Base-by-base conservation (phyloP, 2,329 filamentous ascomycete species). In the Fonsecaea multimorphosa region DNA sequence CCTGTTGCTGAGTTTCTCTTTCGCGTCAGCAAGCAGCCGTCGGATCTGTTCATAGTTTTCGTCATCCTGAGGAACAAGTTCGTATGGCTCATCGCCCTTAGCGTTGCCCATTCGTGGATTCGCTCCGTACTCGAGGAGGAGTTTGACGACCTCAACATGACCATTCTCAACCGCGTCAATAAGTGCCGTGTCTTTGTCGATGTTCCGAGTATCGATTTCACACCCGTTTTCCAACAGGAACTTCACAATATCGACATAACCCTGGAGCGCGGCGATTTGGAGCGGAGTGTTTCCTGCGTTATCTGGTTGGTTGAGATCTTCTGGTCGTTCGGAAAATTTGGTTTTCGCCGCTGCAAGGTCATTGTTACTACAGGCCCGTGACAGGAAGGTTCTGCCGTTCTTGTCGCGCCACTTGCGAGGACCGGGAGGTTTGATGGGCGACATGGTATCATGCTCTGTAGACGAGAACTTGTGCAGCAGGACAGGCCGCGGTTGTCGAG, bases 121-220 rank as follows among this genome's bases (percentile, higher is more conserved):
- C 12, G 96, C 94, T 11, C 93, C 94, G 63, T 93, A 90, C 62
- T 90, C 87, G 1, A 99, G 83, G 36, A 99, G 81, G 9, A 97
- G 82, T 73, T 88, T 91, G 49, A 99, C 91, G 3, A 98, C 94
- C 19, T 91, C 91, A 7, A 97, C 77, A 75, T 99, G 93, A 0
- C 92, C 92, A 73, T 99, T 99, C 72, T 98, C 95, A 31, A 98
- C 93, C 4, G 95, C 95, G 80, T 99, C 95, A 61, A 99, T 89
- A 38, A 99, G 84, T 31, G 95, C 95, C 0, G 95, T 98, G 73
- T 99, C 95, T 73, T 92, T 92, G 72, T 93, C 90, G 64, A 87
- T 86, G 64, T 88, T 88, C 73, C 92, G 89, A 57, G 85, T 94
- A 73, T 97, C 91, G 53, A 95, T 85, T 62, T 91, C 90, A 78